These are phyloP conservation scores for Aurinia saxatilis DNA, from an alignment of 345 rosid species.

Conservation along the genomic window DNA sequence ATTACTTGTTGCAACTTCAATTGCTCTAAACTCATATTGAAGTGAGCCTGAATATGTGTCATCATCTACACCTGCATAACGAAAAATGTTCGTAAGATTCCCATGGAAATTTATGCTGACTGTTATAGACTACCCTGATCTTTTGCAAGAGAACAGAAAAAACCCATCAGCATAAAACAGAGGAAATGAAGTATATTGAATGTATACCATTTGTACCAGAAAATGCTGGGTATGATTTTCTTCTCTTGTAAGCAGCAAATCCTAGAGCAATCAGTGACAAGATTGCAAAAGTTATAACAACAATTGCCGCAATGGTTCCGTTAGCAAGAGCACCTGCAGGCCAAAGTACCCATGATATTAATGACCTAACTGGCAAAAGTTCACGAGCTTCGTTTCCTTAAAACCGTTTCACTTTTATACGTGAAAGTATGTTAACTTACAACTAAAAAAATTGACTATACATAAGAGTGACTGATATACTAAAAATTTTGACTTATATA, in stretches of 20 bases:
- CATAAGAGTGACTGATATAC: too few species aligned
- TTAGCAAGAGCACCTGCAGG: background rate
- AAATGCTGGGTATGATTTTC: background rate
- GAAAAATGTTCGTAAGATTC: background rate
- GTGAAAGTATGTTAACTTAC: too few species aligned
- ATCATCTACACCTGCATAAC: constrained; percentile 18
- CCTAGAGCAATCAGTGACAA: background rate
- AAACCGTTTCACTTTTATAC: too few species aligned
- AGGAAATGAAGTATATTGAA: too few species aligned
- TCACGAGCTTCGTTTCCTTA: too few species aligned
- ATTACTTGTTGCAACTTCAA: constrained; percentile 35
- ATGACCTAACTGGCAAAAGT: too few species aligned
- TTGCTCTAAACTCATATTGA: constrained; percentile 28
- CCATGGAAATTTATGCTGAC: background rate
- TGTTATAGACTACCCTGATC: constrained; percentile 5
- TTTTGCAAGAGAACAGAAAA: constrained; percentile 12
- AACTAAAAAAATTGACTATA: too few species aligned
- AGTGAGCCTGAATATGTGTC: constrained; percentile 27
- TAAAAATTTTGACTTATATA: too few species aligned
- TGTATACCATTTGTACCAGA: background rate
- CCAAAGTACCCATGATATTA: too few species aligned
- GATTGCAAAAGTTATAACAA: background rate
- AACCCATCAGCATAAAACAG: too few species aligned
- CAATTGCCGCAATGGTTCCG: background rate
- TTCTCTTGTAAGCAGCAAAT: background rate